phyloP scores from a whole-genome alignment of 2,329 filamentous ascomycete genomes.

The Fusarium staphyleae region DNA sequence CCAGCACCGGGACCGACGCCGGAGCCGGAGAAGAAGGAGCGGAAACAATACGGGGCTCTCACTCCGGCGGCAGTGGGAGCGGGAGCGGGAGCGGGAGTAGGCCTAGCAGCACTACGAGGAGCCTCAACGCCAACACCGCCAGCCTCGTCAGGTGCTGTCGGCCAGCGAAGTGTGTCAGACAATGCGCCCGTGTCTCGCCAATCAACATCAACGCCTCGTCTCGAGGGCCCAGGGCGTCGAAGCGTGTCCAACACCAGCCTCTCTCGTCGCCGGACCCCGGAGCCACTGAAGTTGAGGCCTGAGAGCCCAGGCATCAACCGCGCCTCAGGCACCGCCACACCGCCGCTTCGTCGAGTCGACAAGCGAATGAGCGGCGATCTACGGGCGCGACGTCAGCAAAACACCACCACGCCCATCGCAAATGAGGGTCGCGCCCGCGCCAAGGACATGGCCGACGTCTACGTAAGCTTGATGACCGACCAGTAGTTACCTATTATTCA shows the following conservation, averaged over 20 bases:
- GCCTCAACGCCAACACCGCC: constrained; percentile 24
- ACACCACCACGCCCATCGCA: constrained; percentile 66
- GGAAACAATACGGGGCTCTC: constrained; percentile 44
- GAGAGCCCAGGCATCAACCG: constrained; percentile 64
- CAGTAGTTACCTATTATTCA: constrained; percentile 17
- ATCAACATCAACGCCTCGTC: constrained; percentile 35
- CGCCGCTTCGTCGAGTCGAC: constrained; percentile 74
- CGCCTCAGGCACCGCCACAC: constrained; percentile 58
- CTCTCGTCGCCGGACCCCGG: constrained; percentile 59
- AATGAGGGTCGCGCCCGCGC: constrained; percentile 87
- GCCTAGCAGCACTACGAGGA: constrained; percentile 27
- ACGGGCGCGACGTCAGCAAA: constrained; percentile 49
- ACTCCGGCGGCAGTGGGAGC: constrained; percentile 22
- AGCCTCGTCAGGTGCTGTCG: constrained; percentile 10
- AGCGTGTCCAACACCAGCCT: constrained; percentile 63
- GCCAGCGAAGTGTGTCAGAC: constrained; percentile 51
- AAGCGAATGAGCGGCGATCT: constrained; percentile 78
- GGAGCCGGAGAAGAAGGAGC: constrained; percentile 54
- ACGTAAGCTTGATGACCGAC: constrained; percentile 70
- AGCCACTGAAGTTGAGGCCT: constrained; percentile 64
- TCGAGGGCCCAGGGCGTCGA: constrained; percentile 46
- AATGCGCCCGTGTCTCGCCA: constrained; percentile 31
- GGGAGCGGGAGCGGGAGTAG: constrained; percentile 18
- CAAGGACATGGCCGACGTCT: constrained; percentile 91
- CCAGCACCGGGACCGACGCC: constrained; percentile 47